Base-by-base conservation (phyloP, 2,329 filamentous ascomycete genomes). In the Cladophialophora yegresii region DNA sequence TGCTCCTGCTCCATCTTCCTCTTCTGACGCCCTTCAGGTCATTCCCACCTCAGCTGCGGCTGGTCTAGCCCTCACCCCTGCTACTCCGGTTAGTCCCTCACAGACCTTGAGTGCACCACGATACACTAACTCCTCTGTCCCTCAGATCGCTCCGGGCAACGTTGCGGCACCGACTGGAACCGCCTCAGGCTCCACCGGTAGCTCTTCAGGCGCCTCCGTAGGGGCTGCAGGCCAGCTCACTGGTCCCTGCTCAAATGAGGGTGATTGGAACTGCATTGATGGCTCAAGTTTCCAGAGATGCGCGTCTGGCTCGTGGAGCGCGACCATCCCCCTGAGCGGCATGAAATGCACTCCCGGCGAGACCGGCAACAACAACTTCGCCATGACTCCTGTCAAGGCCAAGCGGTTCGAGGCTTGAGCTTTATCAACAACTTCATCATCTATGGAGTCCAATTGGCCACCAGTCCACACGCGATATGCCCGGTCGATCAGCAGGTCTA, bases 221-320 rank as follows among this genome's bases (percentile, higher is more conserved):
- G 45, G 57, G 30, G 36, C 69, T 50, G 71, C 70, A 61, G 72
- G 73, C 54, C 69, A 73, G 23, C 72, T 77, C 6, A 80, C 79
- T 33, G 75, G 79, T 13, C 60, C 79, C 22, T 88, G 86, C 76
- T 75, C 72, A 36, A 63, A 75, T 3, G 85, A 88, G 70, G 86
- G 86, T 22, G 70, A 74, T 16, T 88, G 84, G 84, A 83, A 85
- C 75, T 88, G 86, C 72, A 76, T 86, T 20, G 68, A 69, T 43
- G 85, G 84, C 56, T 76, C 74, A 26, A 78, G 80, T 56, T 88
- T 86, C 79, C 85, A 88, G 76, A 84, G 85, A 62, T 88, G 86
- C 70, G 85, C 84, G n/a, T 82, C 79, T 13, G 85, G 85, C 5
- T 22, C 43, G 26, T 88, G 86, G 86, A 81, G 82, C 20, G 71